Conservation (phyloP, 257 asterid species). For the Oldenlandia corymbosa region DNA sequence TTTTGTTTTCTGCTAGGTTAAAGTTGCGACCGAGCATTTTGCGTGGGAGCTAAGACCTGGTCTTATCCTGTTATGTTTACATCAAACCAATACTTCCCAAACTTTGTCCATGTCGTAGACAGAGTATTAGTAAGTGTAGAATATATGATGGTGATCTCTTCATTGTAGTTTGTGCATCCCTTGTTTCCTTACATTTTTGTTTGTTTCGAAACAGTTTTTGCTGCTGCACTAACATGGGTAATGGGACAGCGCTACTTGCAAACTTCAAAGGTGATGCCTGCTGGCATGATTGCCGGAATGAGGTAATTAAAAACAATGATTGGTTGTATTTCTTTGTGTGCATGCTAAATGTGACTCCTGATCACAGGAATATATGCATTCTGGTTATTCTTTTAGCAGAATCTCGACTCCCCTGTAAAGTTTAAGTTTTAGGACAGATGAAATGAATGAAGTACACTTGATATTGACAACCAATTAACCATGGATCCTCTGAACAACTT, state of each 20-base stretch:
- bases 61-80: background rate
- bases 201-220: slow-evolving; percentile 47
- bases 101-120: background rate
- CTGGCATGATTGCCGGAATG: slow-evolving; percentile 88
- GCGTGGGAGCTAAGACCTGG: background rate
- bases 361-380: background rate
- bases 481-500: background rate
- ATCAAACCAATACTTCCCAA: background rate
- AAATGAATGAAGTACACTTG: background rate
- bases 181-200: background rate
- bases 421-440: background rate
- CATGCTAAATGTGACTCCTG: background rate
- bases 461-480: too few species aligned
- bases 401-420: too few species aligned
- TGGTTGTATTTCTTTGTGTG: background rate
- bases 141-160: background rate
- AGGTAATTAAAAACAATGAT: slow-evolving; percentile 46
- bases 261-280: slow-evolving; percentile 91
- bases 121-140: background rate
- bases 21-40: background rate
- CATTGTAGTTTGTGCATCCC: background rate
- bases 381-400: background rate
- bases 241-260: slow-evolving; percentile 80
- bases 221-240: slow-evolving; percentile 60
- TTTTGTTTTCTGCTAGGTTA: background rate